A percentile compares a stretch with the other conserved stretches of the same genome.
phyloP scores from a whole-genome alignment of 2,329 filamentous ascomycete species.

The Botrytis aclada region DNA sequence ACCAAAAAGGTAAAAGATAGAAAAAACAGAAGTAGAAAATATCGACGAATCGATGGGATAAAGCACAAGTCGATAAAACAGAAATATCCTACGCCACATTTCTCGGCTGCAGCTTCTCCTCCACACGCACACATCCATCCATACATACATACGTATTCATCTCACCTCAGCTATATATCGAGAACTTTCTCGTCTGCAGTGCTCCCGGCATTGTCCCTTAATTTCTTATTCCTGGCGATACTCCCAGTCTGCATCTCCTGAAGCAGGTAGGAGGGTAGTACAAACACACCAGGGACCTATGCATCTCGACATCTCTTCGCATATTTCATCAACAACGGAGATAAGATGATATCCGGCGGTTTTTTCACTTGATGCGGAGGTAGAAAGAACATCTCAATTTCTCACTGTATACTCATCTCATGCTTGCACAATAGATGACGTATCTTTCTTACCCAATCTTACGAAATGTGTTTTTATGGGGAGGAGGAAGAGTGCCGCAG shows the following conservation, averaged over 20 bases:
- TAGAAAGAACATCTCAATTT: not conserved
- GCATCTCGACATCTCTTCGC: not conserved
- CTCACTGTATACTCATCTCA: not conserved
- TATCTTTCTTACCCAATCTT: not conserved
- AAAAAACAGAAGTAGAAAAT: not conserved
- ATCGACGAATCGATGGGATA: not conserved
- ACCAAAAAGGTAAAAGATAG: not conserved
- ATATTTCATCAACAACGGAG: not conserved
- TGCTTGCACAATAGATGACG: not conserved
- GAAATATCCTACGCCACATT: not conserved
- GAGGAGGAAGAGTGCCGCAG: not conserved
- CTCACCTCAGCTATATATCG: not conserved
- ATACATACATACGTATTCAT: not conserved
- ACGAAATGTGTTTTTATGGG: not conserved
- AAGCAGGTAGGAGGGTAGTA: not conserved
- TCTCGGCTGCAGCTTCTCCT: not conserved
- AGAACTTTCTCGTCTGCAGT: not conserved
- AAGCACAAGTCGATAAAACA: not conserved
- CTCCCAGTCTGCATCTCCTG: not conserved
- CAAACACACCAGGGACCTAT: not conserved
- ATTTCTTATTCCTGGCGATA: not conserved
- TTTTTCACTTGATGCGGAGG: not conserved
- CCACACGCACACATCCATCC: not conserved
- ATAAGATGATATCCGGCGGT: not conserved
- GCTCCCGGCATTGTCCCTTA: too few species aligned